These are phyloP conservation scores for Monosporascus sp. DNA, from an alignment of 2,329 filamentous ascomycete species.

Conservation along the genomic window DNA sequence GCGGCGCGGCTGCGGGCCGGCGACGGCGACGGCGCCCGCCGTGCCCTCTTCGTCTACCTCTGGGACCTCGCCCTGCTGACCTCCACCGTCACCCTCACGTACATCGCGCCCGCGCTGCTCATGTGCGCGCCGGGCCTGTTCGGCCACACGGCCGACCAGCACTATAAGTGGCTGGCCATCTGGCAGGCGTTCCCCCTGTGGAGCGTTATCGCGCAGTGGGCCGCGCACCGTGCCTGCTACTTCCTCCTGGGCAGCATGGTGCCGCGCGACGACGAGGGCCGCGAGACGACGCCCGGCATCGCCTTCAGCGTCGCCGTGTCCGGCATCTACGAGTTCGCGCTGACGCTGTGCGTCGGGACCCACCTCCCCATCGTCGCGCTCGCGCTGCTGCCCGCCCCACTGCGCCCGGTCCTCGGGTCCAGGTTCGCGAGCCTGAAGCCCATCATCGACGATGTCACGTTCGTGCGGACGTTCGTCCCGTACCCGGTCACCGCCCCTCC, in stretches of 20 bases:
- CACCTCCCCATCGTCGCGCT: slow-evolving; percentile 21
- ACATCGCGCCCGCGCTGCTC: slow-evolving; percentile 20
- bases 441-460: slow-evolving; percentile 17
- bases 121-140: slow-evolving; percentile 22
- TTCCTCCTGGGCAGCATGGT: slow-evolving; percentile 17
- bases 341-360: slow-evolving; percentile 15
- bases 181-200: slow-evolving; percentile 23
- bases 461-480: slow-evolving; percentile 20
- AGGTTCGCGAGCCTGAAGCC: slow-evolving; percentile 12
- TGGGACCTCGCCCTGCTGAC: slow-evolving; percentile 26
- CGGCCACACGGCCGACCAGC: slow-evolving; percentile 16
- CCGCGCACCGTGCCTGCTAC: slow-evolving; percentile 18
- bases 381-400: slow-evolving; percentile 13
- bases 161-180: slow-evolving; percentile 23
- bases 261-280: slow-evolving; percentile 15
- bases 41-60: slow-evolving; percentile 20
- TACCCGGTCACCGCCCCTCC: slow-evolving; percentile 10
- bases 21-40: slow-evolving; percentile 13
- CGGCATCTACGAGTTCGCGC: slow-evolving; percentile 23
- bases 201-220: slow-evolving; percentile 13
- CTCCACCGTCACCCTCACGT: slow-evolving; percentile 19
- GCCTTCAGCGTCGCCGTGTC: slow-evolving; percentile 18
- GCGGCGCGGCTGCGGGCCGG: slow-evolving; percentile 15
- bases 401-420: slow-evolving; percentile 15
- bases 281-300: slow-evolving; percentile 17